phyloP scores from a whole-genome alignment of 1,284 basidiomycete species.

The Trichosporon faecale region DNA sequence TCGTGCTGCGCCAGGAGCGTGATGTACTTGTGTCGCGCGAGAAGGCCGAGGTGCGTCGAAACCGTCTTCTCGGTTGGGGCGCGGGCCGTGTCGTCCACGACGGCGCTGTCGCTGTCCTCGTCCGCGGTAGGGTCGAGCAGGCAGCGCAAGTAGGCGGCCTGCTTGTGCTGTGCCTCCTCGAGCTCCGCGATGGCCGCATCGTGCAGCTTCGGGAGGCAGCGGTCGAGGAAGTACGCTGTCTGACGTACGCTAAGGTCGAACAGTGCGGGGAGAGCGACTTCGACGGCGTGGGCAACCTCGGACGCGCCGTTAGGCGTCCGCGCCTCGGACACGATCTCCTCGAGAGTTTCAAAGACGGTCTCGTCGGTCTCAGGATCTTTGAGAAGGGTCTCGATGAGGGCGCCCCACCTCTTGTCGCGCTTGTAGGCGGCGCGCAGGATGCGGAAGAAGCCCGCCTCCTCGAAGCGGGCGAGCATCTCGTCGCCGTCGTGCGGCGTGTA shows the following conservation, averaged over 20 bases:
- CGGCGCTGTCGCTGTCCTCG: slow-evolving; percentile 34
- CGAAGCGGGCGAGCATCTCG: slow-evolving; percentile 66
- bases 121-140: slow-evolving; percentile 64
- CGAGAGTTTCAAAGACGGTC: slow-evolving; percentile 63
- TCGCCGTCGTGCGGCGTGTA: slow-evolving; percentile 80
- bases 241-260: slow-evolving; percentile 62
- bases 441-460: slow-evolving; percentile 80
- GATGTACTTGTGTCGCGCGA: slow-evolving; percentile 63
- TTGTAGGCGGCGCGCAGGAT: slow-evolving; percentile 79
- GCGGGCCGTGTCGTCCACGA: slow-evolving; percentile 21
- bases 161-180: slow-evolving; percentile 55
- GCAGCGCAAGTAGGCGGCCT: slow-evolving; percentile 73
- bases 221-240: slow-evolving; percentile 73
- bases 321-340: slow-evolving; percentile 57
- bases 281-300: slow-evolving; percentile 59
- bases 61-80: slow-evolving; percentile 8
- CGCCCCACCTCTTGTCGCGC: slow-evolving; percentile 71
- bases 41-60: slow-evolving; percentile 55
- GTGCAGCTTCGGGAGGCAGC: slow-evolving; percentile 65
- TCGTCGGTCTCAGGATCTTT: slow-evolving; percentile 66
- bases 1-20: slow-evolving; percentile 69
- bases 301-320: slow-evolving; percentile 12
- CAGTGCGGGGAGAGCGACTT: slow-evolving; percentile 63
- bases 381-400: slow-evolving; percentile 68
- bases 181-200: slow-evolving; percentile 48